Conservation (phyloP, 768 basidiomycete genomes). For the Panellus pusillus region DNA sequence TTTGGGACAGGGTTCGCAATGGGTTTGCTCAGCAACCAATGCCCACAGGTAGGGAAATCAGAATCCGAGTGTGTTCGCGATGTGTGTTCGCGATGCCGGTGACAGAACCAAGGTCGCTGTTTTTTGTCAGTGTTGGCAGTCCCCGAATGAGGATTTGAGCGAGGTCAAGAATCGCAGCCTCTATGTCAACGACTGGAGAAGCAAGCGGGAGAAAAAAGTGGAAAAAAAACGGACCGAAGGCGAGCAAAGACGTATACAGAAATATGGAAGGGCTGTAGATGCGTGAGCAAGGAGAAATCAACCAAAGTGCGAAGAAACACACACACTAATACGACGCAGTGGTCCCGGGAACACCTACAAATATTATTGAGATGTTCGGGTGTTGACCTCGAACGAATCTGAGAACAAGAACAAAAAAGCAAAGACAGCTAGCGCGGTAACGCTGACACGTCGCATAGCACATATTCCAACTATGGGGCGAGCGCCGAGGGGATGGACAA, state of each 20-base stretch:
- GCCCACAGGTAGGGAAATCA: slow-evolving; percentile 71
- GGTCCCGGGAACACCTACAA: too few relatives aligned
- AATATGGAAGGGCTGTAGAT: slow-evolving; percentile 43
- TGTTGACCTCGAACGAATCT: too few relatives aligned
- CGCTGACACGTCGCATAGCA: slow-evolving; percentile 62
- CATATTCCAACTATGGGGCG: slow-evolving; percentile 47
- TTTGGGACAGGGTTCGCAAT: slow-evolving; percentile 34
- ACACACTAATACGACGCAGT: slow-evolving; percentile 57
- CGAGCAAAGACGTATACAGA: slow-evolving; percentile 58
- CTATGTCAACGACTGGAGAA: background rate
- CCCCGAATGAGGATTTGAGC: slow-evolving; percentile 49
- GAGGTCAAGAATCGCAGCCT: slow-evolving; percentile 64
- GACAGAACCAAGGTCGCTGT: slow-evolving; percentile 28
- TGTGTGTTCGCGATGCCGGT: slow-evolving; percentile 45
- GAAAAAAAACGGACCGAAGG: slow-evolving; percentile 42
- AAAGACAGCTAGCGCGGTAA: slow-evolving; percentile 62
- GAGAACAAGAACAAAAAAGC: too few relatives aligned
- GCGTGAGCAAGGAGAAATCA: slow-evolving; percentile 6
- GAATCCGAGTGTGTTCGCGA: slow-evolving; percentile 62
- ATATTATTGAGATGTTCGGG: too few relatives aligned
- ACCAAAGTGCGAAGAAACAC: slow-evolving; percentile 23
- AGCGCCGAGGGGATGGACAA: too few relatives aligned
- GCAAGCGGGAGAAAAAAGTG: background rate
- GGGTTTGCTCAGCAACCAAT: slow-evolving; percentile 60
- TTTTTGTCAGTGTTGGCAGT: slow-evolving; percentile 25